Evolutionary conservation across 2,329 filamentous ascomycete species (phyloP).

Genomic region (Colletotrichum echinochloae): DNA sequence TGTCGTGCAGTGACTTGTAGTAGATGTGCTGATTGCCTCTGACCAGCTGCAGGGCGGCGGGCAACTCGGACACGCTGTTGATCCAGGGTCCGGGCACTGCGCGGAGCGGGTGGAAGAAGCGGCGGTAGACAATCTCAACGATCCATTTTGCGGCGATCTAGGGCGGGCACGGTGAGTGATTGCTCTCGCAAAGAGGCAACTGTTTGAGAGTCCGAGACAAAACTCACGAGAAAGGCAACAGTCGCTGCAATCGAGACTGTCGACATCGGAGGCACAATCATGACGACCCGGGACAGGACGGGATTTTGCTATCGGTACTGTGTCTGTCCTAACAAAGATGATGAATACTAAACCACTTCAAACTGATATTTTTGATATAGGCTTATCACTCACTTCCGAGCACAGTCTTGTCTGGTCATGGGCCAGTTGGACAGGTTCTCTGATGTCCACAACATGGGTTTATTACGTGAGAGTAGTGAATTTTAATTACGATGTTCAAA

Average conservation of each 20-base stretch:
- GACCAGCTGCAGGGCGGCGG: neutral
- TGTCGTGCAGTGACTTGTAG: conserved; percentile 49
- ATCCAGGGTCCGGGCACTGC: neutral
- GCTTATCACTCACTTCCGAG: neutral
- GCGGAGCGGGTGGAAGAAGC: conserved; percentile 6
- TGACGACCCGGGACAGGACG: neutral
- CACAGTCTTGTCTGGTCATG: neutral
- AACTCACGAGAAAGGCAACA: neutral
- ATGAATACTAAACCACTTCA: neutral
- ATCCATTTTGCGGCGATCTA: neutral
- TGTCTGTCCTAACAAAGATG: neutral
- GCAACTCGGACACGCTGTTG: neutral
- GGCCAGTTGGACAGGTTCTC: neutral
- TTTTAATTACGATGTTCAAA: neutral
- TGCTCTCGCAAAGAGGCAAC: neutral
- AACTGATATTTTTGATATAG: neutral
- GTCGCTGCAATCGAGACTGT: neutral
- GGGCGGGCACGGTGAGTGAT: neutral
- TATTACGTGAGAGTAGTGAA: neutral
- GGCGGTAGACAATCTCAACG: neutral
- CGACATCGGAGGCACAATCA: neutral
- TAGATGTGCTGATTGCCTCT: conserved; percentile 45
- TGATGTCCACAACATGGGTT: neutral
- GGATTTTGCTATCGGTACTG: neutral
- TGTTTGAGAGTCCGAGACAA: neutral